These are phyloP conservation scores for Talaromyces sp. DNA, from an alignment of 2,329 filamentous ascomycete species.

Conservation along the genomic window DNA sequence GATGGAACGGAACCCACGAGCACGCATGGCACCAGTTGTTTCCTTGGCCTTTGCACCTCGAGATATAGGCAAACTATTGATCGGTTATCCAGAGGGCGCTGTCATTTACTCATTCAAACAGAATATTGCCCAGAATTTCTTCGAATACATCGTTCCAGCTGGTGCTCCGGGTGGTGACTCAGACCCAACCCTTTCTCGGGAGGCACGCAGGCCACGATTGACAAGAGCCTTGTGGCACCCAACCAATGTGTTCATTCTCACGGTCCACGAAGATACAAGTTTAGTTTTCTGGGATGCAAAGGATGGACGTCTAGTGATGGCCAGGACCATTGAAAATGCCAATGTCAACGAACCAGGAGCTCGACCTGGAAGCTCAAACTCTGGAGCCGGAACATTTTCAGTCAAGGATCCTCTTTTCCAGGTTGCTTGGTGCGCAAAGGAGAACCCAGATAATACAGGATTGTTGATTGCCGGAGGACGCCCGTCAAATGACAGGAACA, in stretches of 20 bases:
- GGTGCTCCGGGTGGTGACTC: slow-evolving; percentile 76
- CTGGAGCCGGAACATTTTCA: slow-evolving; percentile 47
- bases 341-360: slow-evolving; percentile 64
- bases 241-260: slow-evolving; percentile 82
- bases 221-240: slow-evolving; percentile 91
- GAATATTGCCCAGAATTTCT: slow-evolving; percentile 69
- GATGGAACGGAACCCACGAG: slow-evolving; percentile 64
- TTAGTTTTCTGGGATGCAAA: slow-evolving; percentile 92
- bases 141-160: slow-evolving; percentile 73
- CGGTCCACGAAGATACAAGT: slow-evolving; percentile 83
- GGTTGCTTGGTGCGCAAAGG: slow-evolving; percentile 89
- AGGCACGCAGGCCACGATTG: slow-evolving; percentile 64
- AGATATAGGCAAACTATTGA: slow-evolving; percentile 84
- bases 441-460: slow-evolving; percentile 88
- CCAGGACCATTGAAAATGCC: slow-evolving; percentile 69
- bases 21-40: slow-evolving; percentile 61
- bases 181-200: slow-evolving; percentile 58
- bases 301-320: slow-evolving; percentile 77
- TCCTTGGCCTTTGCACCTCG: slow-evolving; percentile 80
- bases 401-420: slow-evolving; percentile 70
- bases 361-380: slow-evolving; percentile 35
- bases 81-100: slow-evolving; percentile 85
- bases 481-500: slow-evolving; percentile 59
- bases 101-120: slow-evolving; percentile 94
- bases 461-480: slow-evolving; percentile 81